Evolutionary conservation across 2,329 filamentous ascomycete genomes (phyloP).

Genomic region (Penicillium brevicompactum): DNA sequence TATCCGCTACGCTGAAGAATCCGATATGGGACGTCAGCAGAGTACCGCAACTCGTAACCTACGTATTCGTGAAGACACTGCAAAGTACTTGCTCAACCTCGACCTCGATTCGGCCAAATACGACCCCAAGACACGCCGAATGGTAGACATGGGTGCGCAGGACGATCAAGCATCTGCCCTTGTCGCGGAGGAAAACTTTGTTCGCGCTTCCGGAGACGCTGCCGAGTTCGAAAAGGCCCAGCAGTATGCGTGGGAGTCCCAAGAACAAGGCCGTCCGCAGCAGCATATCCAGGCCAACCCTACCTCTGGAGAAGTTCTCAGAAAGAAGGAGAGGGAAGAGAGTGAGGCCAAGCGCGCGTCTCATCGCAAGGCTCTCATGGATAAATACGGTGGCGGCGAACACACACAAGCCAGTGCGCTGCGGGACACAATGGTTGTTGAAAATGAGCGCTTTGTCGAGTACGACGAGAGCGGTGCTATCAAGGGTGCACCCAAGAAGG

Average conservation of each 20-base stretch:
- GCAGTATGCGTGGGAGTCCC: conserved; percentile 90
- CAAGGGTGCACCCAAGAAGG: conserved; percentile 79
- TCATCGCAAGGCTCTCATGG: conserved; percentile 69
- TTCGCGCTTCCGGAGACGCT: conserved; percentile 85
- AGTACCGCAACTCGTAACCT: conserved; percentile 88
- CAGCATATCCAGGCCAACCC: conserved; percentile 95
- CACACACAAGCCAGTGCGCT: conserved; percentile 63
- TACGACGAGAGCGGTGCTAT: conserved; percentile 89
- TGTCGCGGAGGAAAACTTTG: conserved; percentile 91
- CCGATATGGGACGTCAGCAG: conserved; percentile 93
- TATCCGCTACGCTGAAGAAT: conserved; percentile 83
- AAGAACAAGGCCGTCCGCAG: conserved; percentile 78
- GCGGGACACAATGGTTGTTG: conserved; percentile 68
- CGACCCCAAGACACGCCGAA: conserved; percentile 90
- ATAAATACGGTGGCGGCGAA: conserved; percentile 78
- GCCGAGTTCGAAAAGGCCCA: conserved; percentile 90
- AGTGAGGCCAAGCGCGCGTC: conserved; percentile 68
- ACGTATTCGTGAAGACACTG: conserved; percentile 91
- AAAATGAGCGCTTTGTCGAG: conserved; percentile 86
- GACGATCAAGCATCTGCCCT: conserved; percentile 77
- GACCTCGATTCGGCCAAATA: conserved; percentile 97
- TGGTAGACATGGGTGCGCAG: conserved; percentile 82
- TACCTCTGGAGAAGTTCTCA: conserved; percentile 81
- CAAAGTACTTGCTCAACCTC: conserved; percentile 92
- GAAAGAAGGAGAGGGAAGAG: conserved; percentile 78